Base-by-base conservation (phyloP, 352 stramenopile species). In the Halophytophthora polymorphica region DNA sequence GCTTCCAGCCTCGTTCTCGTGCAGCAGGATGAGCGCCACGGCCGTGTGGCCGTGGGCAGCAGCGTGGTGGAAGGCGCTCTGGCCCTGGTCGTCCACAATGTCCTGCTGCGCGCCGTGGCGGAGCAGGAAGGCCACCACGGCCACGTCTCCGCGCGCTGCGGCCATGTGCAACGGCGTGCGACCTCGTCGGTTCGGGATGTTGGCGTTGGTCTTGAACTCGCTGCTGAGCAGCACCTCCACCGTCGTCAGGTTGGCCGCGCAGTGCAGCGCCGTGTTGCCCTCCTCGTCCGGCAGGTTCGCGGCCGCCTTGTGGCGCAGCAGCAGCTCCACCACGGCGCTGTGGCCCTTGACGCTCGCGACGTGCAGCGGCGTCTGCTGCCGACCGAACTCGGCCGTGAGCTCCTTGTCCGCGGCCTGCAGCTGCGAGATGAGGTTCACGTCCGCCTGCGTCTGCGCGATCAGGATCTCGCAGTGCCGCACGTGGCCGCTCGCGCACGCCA, bases 401-500 rank as follows among this genome's bases (percentile, higher is more conserved):
- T 89, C 75, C 45, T 92, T 92, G 56, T 91, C 81, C 5, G 66
- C 77, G n/a, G 88, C 75, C 38, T 88, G 78, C 3, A 92, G 45
- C 50, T 83, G 67, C 3, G 82, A 92, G 22, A 92, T 88, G 21
- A 89, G 47, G 38, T 92, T 94, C 6, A 92, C 84, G 29, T 90
- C 63, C 21, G 69, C 69, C n/a, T 50, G 34, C 37, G 72, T 70
- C 22, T 76, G 60, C 4, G 83, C 55, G 13, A 91, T 75, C 17
- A 94, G 48, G 25, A 91, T 91, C 29, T 90, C 50, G 14, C 84
- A 94, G 18, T 94, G 82, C 22, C 71, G 53, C 2, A 87, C 62
- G 38, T 77, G 86, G 6, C 84, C 81, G 53, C 74, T 91, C 3
- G 67, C 67, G 39, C 77, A 87, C 12, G 81, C 79, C 23, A 94